Percentiles rank a stretch among this genome's conserved stretches.
phyloP scores from a whole-genome alignment of 2,329 filamentous ascomycete genomes.

The Xylaria sp. region DNA sequence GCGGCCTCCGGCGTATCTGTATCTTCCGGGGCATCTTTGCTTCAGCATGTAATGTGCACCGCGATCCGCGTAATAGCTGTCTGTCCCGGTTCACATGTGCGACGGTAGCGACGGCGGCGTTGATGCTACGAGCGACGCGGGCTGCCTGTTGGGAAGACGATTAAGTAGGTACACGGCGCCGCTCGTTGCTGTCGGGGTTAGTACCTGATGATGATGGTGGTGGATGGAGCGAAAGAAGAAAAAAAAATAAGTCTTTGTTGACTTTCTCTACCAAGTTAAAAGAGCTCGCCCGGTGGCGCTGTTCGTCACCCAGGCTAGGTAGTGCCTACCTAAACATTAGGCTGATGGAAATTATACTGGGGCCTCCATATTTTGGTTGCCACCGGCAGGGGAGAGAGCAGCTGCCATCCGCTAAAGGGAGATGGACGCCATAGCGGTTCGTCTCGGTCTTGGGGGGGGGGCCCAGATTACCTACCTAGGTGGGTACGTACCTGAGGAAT shows the following conservation, averaged over 20 bases:
- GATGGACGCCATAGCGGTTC: slow-evolving; percentile 5
- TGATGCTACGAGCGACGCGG: not conserved
- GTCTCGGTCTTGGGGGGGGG: slow-evolving; percentile 13
- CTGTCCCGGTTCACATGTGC: slow-evolving; percentile 14
- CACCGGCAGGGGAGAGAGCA: slow-evolving; percentile 3
- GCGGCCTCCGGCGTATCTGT: slow-evolving; percentile 80
- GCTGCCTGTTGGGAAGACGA: no score
- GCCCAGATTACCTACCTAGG: no score
- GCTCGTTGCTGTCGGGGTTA: not conserved
- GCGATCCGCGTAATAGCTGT: slow-evolving; percentile 4
- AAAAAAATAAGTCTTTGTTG: not conserved
- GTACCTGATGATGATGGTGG: not conserved
- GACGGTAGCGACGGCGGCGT: not conserved
- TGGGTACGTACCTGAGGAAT: slow-evolving; percentile 6
- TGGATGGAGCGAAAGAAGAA: not conserved
- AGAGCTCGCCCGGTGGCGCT: not conserved
- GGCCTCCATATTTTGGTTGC: slow-evolving; percentile 6
- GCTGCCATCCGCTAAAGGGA: slow-evolving; percentile 1
- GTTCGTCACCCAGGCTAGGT: no score
- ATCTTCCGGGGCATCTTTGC: slow-evolving; percentile 75
- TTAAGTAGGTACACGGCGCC: no score
- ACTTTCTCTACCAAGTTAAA: not conserved
- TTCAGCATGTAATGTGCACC: slow-evolving; percentile 7
- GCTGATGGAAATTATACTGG: slow-evolving; percentile 10
- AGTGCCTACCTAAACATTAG: slow-evolving; percentile 2